Conservation (phyloP, 1,139 yeast genomes). For the Nakaseomyces nivariensis region DNA sequence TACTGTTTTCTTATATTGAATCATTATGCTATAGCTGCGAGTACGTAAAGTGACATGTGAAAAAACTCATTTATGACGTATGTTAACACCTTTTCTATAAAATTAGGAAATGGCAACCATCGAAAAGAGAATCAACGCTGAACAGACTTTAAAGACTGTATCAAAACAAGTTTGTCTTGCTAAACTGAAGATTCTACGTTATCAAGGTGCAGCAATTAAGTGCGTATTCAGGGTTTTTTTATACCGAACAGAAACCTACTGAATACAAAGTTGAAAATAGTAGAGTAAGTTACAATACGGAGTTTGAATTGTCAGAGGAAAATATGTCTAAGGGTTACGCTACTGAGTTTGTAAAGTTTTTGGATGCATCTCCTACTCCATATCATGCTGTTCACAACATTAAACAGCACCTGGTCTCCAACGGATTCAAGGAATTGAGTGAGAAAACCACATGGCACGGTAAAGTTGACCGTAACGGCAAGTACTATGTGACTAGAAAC, state of each 20-base stretch:
- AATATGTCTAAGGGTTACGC: conserved; percentile 15
- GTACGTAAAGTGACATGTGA: too few relatives aligned
- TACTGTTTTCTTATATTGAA: too few relatives aligned
- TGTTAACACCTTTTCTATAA: too few relatives aligned
- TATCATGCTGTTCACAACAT: conserved; percentile 79
- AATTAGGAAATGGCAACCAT: too few relatives aligned
- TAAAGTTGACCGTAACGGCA: conserved; percentile 43
- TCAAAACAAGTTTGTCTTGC: too few relatives aligned
- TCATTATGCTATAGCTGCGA: too few relatives aligned
- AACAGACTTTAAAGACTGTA: too few relatives aligned
- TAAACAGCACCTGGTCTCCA: conserved; percentile 40
- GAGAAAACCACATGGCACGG: conserved; percentile 76
- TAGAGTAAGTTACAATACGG: neutral
- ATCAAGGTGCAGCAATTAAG: neutral
- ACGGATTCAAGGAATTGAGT: conserved; percentile 65
- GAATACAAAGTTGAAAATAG: neutral
- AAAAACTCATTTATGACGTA: too few relatives aligned
- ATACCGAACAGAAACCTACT: neutral
- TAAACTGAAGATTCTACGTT: neutral
- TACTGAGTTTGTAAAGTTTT: conserved; percentile 60
- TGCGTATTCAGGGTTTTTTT: neutral
- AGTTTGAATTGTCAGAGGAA: neutral
- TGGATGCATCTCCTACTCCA: conserved; percentile 86
- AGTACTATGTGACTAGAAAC: conserved; percentile 77
- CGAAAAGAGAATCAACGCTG: too few relatives aligned